Evolutionary conservation across 805 yeast species (phyloP), one percentile per base, ranked within the genome.

Genomic region (Naumovozyma baii): DNA sequence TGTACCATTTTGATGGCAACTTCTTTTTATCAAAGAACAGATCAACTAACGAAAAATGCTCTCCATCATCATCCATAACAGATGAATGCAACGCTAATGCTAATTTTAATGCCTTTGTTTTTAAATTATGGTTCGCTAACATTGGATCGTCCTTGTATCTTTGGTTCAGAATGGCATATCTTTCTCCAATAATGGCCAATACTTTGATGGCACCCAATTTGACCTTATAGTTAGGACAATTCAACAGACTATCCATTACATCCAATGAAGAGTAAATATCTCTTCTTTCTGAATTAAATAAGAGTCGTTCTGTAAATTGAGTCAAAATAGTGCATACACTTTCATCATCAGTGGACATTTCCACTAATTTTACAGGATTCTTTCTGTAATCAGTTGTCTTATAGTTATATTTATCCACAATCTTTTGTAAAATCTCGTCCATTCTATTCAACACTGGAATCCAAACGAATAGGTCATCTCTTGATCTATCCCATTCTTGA

Each of bases 381-480:
- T 67, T 66, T 28, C 65, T 69, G 39, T 78, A 59, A 26, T 57
- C 61, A 5, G 45, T 28, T 4, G 54, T 43, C 9, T 46, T 43
- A 37, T 60, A 58, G 2, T 47, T 39, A 51, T 84, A 81, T 44
- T 74, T 74, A 5, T 61, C 61, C 13, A 82, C 71, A 17, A 72
- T 63, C 3, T 52, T 49, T 38, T 77, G 82, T 39, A 84, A 63
- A 5, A 84, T 69, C 10, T 66, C 70, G 55, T 88, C 96, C 52
- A 88, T 76, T 49, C 80, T 68, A 57, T 86, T 82, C 49, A 90
- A 65, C 1, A 84, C 76, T 0, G 80, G 72, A 20, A 83, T 73
- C 92, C 95, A 88, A 43, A 78, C 79, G 44, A 71, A 72, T 26
- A 90, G 60, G 49, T 84, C 82, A 29, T 82, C 83, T 44, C 76